These are phyloP conservation scores for Gnaphalium uliginosum DNA, from an alignment of 129 eudicot species.

Conservation along the genomic window DNA sequence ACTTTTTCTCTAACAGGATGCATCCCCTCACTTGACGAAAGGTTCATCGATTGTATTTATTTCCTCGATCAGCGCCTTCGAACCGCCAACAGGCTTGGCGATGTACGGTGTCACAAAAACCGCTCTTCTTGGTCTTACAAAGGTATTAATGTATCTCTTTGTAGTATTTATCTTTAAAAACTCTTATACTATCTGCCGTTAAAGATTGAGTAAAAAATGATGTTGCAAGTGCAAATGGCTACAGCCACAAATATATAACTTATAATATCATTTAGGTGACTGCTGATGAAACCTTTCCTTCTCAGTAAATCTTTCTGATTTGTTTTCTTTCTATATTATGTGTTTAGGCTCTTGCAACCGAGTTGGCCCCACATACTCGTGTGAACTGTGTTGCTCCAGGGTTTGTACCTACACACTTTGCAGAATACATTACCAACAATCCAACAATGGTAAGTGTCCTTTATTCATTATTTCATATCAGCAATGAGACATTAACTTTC, in stretches of 20 bases:
- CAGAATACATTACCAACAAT: conserved; percentile 50
- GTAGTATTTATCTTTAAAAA: neutral
- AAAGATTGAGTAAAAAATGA: neutral
- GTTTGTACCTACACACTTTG: conserved; percentile 85
- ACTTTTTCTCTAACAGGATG: conserved; percentile 49
- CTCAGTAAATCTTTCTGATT: neutral
- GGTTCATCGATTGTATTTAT: conserved; percentile 70
- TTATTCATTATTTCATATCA: neutral
- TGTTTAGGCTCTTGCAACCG: conserved; percentile 84
- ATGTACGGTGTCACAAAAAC: conserved; percentile 98
- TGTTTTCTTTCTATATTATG: neutral
- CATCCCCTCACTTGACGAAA: conserved; percentile 67
- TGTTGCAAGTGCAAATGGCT: neutral
- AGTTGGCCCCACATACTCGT: conserved; percentile 85
- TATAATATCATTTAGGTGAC: neutral
- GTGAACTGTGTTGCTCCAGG: conserved; percentile 97
- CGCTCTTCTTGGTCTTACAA: conserved; percentile 93
- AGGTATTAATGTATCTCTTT: conserved; percentile 43
- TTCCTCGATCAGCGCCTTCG: conserved; percentile 65
- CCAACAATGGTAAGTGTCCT: conserved; percentile 47
- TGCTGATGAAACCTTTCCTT: neutral
- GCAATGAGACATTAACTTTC: neutral
- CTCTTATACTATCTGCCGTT: neutral
- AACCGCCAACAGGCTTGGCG: conserved; percentile 52
- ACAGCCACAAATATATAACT: neutral